Conservation (phyloP, 2,329 filamentous ascomycete genomes). For the Rachicladosporium sp. region DNA sequence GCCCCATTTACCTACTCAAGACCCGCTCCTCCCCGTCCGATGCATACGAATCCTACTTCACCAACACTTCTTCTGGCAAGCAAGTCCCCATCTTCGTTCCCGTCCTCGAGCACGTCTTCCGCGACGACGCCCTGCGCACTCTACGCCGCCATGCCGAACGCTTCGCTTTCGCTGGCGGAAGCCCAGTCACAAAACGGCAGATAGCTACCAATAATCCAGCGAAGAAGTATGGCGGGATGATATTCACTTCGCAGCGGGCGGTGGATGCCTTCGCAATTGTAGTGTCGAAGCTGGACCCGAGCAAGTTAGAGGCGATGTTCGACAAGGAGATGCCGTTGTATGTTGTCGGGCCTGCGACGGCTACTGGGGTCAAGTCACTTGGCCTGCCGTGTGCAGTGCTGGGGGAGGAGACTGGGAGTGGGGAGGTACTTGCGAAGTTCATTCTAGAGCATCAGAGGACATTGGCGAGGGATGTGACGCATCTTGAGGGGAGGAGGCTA, state of each 20-base stretch:
- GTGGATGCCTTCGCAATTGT: slow-evolving; percentile 64
- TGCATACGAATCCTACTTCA: slow-evolving; percentile 59
- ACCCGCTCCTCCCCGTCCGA: slow-evolving; percentile 62
- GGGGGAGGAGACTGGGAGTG: slow-evolving; percentile 74
- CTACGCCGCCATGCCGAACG: slow-evolving; percentile 41
- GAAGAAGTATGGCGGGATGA: slow-evolving; percentile 56
- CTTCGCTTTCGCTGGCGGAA: slow-evolving; percentile 26
- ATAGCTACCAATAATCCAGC: slow-evolving; percentile 21
- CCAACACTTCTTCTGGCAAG: slow-evolving; percentile 28
- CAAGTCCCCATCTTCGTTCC: slow-evolving; percentile 63
- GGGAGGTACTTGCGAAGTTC: slow-evolving; percentile 62
- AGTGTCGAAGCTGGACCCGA: slow-evolving; percentile 38
- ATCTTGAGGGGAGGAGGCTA: slow-evolving; percentile 34
- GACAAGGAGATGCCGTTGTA: slow-evolving; percentile 51
- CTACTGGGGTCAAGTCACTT: slow-evolving; percentile 53
- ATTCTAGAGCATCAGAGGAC: slow-evolving; percentile 67
- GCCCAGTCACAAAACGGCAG: slow-evolving; percentile 15
- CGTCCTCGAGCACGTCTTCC: slow-evolving; percentile 60
- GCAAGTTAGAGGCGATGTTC: slow-evolving; percentile 25
- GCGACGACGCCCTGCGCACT: slow-evolving; percentile 43
- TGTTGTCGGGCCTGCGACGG: slow-evolving; percentile 70
- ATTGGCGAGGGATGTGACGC: slow-evolving; percentile 19
- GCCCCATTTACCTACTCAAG: slow-evolving; percentile 61
- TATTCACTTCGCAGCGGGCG: slow-evolving; percentile 74
- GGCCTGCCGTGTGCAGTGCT: slow-evolving; percentile 47